Conservation (phyloP, 768 basidiomycete genomes). For the Tricholoma sp. region DNA sequence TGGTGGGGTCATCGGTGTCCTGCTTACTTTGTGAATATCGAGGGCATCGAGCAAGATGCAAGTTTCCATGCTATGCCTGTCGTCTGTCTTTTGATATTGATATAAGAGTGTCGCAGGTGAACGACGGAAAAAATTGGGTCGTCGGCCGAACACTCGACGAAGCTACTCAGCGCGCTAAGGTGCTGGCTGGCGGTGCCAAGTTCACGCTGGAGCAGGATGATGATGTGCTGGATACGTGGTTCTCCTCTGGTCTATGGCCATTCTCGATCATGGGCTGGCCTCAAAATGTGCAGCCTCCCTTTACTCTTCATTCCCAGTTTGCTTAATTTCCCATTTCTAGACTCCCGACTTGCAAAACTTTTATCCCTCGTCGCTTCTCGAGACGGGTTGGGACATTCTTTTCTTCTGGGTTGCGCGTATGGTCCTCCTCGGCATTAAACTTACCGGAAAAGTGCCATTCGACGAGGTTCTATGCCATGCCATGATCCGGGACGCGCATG, state of each 20-base stretch:
- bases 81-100: neutral
- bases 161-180: constrained; percentile 69
- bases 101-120: constrained; percentile 31
- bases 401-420: constrained; percentile 99
- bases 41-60: constrained; percentile 68
- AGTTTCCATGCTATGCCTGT: constrained; percentile 14
- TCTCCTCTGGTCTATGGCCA: constrained; percentile 96
- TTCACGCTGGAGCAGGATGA: constrained; percentile 90
- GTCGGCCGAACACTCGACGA: constrained; percentile 77
- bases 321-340: constrained; percentile 30
- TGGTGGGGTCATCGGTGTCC: constrained; percentile 99
- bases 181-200: constrained; percentile 55
- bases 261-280: constrained; percentile 99
- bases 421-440: constrained; percentile 86
- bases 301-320: neutral
- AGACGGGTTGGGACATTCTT: constrained; percentile 99
- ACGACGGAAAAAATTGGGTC: constrained; percentile 84
- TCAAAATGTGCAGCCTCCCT: constrained; percentile 52
- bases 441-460: constrained; percentile 92
- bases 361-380: constrained; percentile 87
- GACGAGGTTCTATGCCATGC: constrained; percentile 95
- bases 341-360: constrained; percentile 73
- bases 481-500: constrained; percentile 98
- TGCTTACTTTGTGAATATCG: constrained; percentile 86
- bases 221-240: constrained; percentile 99